A percentile compares a stretch with the other conserved stretches of the same genome.
Conservation (phyloP, 2,329 filamentous ascomycete species). For the Dendryphion nanum region DNA sequence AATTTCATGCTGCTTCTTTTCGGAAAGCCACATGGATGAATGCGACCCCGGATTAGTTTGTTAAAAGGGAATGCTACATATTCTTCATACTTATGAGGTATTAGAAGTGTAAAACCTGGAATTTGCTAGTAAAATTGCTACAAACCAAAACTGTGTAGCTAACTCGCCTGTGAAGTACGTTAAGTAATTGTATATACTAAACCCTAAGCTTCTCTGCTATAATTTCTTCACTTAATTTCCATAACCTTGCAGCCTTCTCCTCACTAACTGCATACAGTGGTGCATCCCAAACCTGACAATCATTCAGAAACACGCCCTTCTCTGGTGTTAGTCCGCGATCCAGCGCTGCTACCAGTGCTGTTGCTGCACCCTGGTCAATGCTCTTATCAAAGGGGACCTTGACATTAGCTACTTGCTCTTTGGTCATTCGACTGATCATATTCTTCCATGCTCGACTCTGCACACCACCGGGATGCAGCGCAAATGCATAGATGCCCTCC, state of each 20-base stretch:
- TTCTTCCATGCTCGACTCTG: not conserved
- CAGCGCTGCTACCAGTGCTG: slow-evolving; percentile 7
- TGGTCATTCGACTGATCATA: not conserved
- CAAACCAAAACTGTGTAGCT: too few species aligned
- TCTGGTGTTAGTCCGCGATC: slow-evolving; percentile 6
- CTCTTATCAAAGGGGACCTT: not conserved
- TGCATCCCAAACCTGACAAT: slow-evolving; percentile 4
- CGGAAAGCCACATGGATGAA: too few species aligned
- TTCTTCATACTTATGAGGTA: too few species aligned
- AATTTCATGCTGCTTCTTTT: too few species aligned
- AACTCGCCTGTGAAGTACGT: too few species aligned
- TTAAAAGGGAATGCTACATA: too few species aligned
- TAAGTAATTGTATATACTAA: too few species aligned
- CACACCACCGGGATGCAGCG: slow-evolving; percentile 20
- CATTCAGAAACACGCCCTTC: slow-evolving; percentile 8
- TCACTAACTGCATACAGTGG: not conserved
- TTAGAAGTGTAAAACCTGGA: too few species aligned
- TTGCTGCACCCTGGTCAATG: slow-evolving; percentile 7
- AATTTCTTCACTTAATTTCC: slow-evolving; percentile 6
- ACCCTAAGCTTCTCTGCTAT: too few species aligned
- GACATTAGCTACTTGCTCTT: not conserved
- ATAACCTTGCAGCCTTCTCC: slow-evolving; percentile 7
- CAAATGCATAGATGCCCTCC: slow-evolving; percentile 12
- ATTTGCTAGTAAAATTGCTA: too few species aligned
- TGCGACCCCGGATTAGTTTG: too few species aligned